A percentile compares a stretch with the other conserved stretches of the same genome.
Evolutionary conservation across 306 rosid genomes (phyloP).

Genomic region (Luffa acutangula): DNA sequence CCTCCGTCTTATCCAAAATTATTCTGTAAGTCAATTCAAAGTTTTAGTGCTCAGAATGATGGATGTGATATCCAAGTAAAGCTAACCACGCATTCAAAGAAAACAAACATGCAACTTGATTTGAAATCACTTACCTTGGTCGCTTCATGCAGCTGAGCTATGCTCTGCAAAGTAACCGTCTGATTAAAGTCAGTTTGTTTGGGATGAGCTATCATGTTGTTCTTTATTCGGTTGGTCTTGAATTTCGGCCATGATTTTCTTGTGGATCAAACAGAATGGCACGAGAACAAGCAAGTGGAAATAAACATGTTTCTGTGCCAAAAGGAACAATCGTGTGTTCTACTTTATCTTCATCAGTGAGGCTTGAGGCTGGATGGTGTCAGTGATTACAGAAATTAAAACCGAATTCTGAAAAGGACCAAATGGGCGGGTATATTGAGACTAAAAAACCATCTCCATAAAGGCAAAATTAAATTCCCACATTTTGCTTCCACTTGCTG

Average conservation of each 20-base stretch:
- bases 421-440: background rate
- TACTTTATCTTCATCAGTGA: background rate
- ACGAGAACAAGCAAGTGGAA: background rate
- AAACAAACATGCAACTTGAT: background rate
- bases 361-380: background rate
- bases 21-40: constrained; percentile 3
- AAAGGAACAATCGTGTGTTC: background rate
- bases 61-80: background rate
- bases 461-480: background rate
- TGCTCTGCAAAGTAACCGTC: background rate
- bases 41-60: background rate
- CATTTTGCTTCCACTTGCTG: background rate
- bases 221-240: background rate
- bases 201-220: background rate
- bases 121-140: background rate
- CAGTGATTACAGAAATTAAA: background rate
- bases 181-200: background rate
- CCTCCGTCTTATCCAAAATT: background rate
- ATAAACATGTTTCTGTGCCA: background rate
- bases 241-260: background rate
- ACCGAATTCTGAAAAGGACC: background rate
- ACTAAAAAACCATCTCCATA: background rate
- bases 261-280: background rate
- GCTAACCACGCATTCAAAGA: background rate
- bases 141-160: background rate